Percentiles rank a stretch among this genome's conserved stretches.
phyloP scores from a whole-genome alignment of 2,329 filamentous ascomycete genomes.

The Magnaporthales sp. region DNA sequence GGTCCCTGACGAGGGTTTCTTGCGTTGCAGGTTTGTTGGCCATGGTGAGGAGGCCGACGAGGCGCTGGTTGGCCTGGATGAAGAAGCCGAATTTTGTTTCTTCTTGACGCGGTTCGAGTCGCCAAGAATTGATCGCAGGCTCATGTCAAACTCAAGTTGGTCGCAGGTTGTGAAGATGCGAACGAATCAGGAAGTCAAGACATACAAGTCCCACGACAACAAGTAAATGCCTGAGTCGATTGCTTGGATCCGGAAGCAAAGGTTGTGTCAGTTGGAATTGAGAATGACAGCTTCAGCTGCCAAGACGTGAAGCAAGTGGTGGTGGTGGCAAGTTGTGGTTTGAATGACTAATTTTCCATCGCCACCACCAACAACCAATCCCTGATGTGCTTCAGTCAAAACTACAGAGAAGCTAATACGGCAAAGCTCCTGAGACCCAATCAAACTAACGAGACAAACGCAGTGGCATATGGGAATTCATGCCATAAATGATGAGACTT shows the following conservation, averaged over 20 bases:
- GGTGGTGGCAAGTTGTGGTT: not conserved
- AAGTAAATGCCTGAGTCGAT: not conserved
- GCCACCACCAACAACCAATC: not conserved
- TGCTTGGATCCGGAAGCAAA: not conserved
- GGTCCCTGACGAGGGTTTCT: conserved; percentile 7
- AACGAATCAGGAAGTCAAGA: not conserved
- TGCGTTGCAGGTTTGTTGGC: conserved; percentile 11
- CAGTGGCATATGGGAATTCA: too few species aligned
- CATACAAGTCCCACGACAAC: not conserved
- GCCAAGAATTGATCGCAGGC: conserved; percentile 14
- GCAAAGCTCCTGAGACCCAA: too few species aligned
- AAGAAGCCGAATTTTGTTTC: not conserved
- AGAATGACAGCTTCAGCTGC: not conserved
- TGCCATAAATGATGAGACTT: too few species aligned
- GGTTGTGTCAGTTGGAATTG: not conserved
- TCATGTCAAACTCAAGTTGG: conserved; percentile 10
- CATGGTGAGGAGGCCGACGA: conserved; percentile 12
- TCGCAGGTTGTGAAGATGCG: not conserved
- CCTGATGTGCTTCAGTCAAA: too few species aligned
- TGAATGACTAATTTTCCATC: not conserved
- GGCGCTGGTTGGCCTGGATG: conserved; percentile 1
- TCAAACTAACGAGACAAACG: too few species aligned
- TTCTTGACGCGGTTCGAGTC: conserved; percentile 13
- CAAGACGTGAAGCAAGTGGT: not conserved
- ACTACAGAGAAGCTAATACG: too few species aligned